phyloP scores from a whole-genome alignment of 495 filamentous ascomycete species.

The Endocarpon pusillum region DNA sequence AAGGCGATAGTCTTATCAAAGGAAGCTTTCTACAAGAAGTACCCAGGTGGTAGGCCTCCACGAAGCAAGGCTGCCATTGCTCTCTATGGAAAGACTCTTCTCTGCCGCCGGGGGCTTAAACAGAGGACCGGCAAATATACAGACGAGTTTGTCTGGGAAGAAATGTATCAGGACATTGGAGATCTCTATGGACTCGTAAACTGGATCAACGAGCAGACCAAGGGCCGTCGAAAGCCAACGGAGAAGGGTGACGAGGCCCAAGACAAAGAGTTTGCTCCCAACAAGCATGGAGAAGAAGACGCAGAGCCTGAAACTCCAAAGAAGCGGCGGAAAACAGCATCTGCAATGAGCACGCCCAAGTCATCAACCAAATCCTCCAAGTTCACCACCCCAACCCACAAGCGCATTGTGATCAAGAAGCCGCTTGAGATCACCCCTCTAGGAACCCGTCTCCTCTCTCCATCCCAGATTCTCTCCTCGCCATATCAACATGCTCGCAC shows the following conservation, averaged over 20 bases:
- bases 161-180: slow-evolving; percentile 50
- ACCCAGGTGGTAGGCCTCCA: slow-evolving; percentile 62
- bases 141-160: slow-evolving; percentile 81
- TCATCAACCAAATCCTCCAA: slow-evolving; percentile 34
- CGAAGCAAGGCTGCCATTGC: slow-evolving; percentile 37
- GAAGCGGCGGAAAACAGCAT: slow-evolving; percentile 35
- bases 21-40: slow-evolving; percentile 41
- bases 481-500: slow-evolving; percentile 85
- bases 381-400: slow-evolving; percentile 56
- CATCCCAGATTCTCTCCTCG: slow-evolving; percentile 56
- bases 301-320: slow-evolving; percentile 37
- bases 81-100: slow-evolving; percentile 74
- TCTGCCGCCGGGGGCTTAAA: slow-evolving; percentile 81
- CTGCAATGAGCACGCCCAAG: slow-evolving; percentile 40
- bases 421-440: slow-evolving; percentile 90
- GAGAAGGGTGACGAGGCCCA: slow-evolving; percentile 27
- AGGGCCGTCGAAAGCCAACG: slow-evolving; percentile 44
- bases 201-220: slow-evolving; percentile 52
- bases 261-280: slow-evolving; percentile 27
- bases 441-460: slow-evolving; percentile 70
- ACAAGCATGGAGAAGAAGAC: slow-evolving; percentile 24
- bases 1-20: slow-evolving; percentile 66
- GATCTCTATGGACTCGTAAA: slow-evolving; percentile 46
- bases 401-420: slow-evolving; percentile 68
- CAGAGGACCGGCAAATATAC: slow-evolving; percentile 80